Percentiles rank a stretch among this genome's conserved stretches.
phyloP scores from a whole-genome alignment of 2,329 filamentous ascomycete species.

The Knufia petricola region DNA sequence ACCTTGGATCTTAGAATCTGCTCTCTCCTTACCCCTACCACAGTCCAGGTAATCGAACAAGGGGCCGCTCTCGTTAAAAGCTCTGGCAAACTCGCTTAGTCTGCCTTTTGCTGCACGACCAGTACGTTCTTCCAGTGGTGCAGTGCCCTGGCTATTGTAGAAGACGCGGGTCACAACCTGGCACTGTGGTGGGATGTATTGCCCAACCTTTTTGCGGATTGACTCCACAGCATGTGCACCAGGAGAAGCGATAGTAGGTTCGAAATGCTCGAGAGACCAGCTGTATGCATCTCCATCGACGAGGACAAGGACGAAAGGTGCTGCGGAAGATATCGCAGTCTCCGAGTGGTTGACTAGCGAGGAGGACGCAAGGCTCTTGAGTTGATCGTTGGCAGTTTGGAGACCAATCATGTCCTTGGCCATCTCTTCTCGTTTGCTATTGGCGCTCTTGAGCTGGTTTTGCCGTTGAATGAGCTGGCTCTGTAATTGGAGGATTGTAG shows the following conservation, averaged over 20 bases:
- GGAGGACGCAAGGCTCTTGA: too few species aligned
- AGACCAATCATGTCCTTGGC: too few species aligned
- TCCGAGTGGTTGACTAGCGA: too few species aligned
- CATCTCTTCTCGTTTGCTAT: not conserved
- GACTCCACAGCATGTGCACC: slow-evolving; percentile 16
- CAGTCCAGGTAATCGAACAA: slow-evolving; percentile 21
- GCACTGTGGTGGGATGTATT: slow-evolving; percentile 16
- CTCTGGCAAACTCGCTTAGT: slow-evolving; percentile 13
- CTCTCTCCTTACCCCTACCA: slow-evolving; percentile 21
- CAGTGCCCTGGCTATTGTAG: slow-evolving; percentile 11
- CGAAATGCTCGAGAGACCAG: slow-evolving; percentile 9
- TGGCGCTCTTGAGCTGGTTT: not conserved
- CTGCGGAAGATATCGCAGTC: slow-evolving; percentile 5
- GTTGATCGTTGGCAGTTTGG: slow-evolving; percentile 17
- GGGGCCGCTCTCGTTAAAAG: slow-evolving; percentile 18
- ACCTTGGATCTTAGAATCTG: slow-evolving; percentile 22
- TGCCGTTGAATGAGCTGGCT: too few species aligned
- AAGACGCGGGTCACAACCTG: slow-evolving; percentile 19
- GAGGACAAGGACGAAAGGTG: slow-evolving; percentile 20
- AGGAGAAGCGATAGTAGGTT: not conserved
- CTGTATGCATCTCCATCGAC: slow-evolving; percentile 21
- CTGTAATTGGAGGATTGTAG: not conserved
- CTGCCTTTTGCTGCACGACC: not conserved
- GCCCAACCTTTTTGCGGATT: slow-evolving; percentile 17
- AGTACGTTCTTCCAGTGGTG: slow-evolving; percentile 1